Evolutionary conservation across 2,329 filamentous ascomycete species (phyloP).

Genomic region (Ceratocystis destructans): DNA sequence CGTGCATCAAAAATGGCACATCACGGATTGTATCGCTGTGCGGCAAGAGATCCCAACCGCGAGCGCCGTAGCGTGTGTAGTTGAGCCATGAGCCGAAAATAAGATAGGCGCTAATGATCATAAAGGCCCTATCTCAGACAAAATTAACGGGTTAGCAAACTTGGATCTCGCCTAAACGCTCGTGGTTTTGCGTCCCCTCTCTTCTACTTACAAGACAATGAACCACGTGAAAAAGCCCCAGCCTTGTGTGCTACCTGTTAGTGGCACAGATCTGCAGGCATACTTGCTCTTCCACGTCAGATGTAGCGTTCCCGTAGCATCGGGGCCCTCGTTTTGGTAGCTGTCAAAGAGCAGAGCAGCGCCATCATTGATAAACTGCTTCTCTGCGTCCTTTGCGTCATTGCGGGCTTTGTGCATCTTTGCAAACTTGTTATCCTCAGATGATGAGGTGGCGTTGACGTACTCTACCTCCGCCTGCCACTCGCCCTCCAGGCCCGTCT

Average conservation of each 20-base stretch:
- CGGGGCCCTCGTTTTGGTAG: slow-evolving; percentile 49
- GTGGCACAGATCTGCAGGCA: slow-evolving; percentile 54
- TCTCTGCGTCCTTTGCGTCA: slow-evolving; percentile 29
- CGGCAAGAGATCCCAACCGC: slow-evolving; percentile 88
- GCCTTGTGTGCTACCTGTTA: slow-evolving; percentile 35
- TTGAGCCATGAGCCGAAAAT: slow-evolving; percentile 99
- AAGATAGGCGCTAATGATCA: slow-evolving; percentile 74
- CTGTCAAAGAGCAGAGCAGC: slow-evolving; percentile 62
- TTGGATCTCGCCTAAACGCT: not conserved
- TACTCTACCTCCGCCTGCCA: slow-evolving; percentile 44
- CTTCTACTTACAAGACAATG: slow-evolving; percentile 63
- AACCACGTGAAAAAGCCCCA: slow-evolving; percentile 99
- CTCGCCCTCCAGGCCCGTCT: slow-evolving; percentile 61
- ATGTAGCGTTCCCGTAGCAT: slow-evolving; percentile 48
- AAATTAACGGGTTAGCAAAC: slow-evolving; percentile 21
- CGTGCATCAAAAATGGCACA: slow-evolving; percentile 79
- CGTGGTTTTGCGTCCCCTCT: not conserved
- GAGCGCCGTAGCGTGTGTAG: slow-evolving; percentile 89
- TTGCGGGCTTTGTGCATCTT: slow-evolving; percentile 28
- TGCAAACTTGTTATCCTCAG: not conserved
- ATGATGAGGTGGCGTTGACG: slow-evolving; percentile 21
- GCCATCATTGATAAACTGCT: slow-evolving; percentile 40
- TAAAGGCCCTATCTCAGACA: slow-evolving; percentile 52
- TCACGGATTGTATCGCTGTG: slow-evolving; percentile 88
- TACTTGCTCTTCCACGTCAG: slow-evolving; percentile 80